phyloP scores from a whole-genome alignment of 306 rosid species.

The Rosa lucieae region DNA sequence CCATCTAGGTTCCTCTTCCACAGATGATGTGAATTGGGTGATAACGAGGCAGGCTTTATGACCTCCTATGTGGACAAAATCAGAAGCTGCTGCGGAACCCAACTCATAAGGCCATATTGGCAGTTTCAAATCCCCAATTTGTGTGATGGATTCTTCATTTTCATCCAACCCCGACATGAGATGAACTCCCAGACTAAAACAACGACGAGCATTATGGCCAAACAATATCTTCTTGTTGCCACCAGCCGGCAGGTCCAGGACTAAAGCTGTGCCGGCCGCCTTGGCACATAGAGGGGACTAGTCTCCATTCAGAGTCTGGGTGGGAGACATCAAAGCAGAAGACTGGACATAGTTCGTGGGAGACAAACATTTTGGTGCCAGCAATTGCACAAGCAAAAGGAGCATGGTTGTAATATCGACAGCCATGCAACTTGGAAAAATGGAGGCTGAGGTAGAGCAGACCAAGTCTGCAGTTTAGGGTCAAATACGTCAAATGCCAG shows the following conservation, averaged over 20 bases:
- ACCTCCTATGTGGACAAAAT: background rate
- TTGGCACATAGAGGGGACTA: background rate
- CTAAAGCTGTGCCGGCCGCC: background rate
- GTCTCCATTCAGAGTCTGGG: background rate
- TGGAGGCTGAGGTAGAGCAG: background rate
- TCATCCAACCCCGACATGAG: background rate
- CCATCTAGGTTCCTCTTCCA: background rate
- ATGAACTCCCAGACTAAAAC: background rate
- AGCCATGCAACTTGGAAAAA: background rate
- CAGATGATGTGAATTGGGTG: background rate
- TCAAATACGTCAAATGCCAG: background rate
- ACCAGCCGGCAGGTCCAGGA: background rate
- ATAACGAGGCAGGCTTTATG: background rate
- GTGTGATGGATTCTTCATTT: background rate
- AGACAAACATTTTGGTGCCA: background rate
- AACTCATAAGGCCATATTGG: background rate
- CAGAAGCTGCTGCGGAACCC: background rate
- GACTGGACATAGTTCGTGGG: background rate
- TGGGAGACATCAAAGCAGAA: background rate
- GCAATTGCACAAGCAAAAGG: background rate
- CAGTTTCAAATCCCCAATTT: background rate
- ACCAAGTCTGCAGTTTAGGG: background rate
- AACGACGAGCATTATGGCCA: background rate
- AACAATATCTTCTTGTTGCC: background rate
- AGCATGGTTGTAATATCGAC: background rate